phyloP scores from a whole-genome alignment of 768 basidiomycete species.

The Lactarius hengduanensis region DNA sequence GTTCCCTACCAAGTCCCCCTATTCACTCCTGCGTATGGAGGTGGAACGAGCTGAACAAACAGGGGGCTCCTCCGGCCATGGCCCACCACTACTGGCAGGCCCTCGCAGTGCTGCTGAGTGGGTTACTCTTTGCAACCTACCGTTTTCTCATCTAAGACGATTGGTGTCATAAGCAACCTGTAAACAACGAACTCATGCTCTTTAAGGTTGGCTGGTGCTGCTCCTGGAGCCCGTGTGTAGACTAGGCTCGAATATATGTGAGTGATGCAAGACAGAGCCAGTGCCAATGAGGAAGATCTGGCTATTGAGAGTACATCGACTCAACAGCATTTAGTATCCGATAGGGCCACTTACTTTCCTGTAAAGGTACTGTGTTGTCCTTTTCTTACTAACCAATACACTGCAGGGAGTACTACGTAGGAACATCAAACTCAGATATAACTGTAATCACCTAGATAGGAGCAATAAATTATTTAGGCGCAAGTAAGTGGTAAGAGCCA shows the following conservation, averaged over 20 bases:
- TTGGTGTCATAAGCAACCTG: conserved; percentile 56
- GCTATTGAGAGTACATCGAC: conserved; percentile 10
- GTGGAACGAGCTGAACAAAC: background rate
- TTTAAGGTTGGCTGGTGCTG: background rate
- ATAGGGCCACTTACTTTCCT: background rate
- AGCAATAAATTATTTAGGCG: too few relatives aligned
- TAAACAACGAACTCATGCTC: conserved; percentile 42
- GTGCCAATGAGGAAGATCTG: conserved; percentile 79
- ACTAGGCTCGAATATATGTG: conserved; percentile 35
- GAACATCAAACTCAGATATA: too few relatives aligned
- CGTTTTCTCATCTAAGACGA: conserved; percentile 71
- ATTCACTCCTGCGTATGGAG: background rate
- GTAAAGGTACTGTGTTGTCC: too few relatives aligned
- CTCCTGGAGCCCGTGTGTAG: background rate
- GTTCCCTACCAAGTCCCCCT: background rate
- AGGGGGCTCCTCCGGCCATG: background rate
- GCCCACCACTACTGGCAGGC: conserved; percentile 44
- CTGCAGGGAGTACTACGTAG: too few relatives aligned
- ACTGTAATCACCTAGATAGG: too few relatives aligned
- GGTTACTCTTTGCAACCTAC: conserved; percentile 83
- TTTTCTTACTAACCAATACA: too few relatives aligned
- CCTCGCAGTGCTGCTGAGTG: conserved; percentile 74
- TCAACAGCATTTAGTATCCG: background rate
- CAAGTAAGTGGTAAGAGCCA: too few relatives aligned
- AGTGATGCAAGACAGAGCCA: conserved; percentile 57